phyloP scores from a whole-genome alignment of 768 basidiomycete genomes.

The Pleurotus pulmonarius region DNA sequence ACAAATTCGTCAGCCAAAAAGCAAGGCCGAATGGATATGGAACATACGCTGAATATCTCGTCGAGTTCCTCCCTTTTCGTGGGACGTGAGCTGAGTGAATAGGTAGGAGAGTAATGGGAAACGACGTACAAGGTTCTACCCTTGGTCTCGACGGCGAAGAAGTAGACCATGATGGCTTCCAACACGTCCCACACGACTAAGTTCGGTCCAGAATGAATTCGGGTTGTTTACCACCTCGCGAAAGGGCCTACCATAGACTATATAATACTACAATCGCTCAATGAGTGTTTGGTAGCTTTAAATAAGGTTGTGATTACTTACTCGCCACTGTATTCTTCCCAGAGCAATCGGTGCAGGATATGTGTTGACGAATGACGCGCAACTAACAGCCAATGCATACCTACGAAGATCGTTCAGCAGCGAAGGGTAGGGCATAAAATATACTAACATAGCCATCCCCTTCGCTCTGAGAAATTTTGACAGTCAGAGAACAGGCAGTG shows the following conservation, averaged over 20 bases:
- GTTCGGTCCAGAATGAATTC: neutral
- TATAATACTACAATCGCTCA: conserved; percentile 23
- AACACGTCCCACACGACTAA: conserved; percentile 35
- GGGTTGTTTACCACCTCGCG: no score
- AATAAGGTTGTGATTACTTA: conserved; percentile 12
- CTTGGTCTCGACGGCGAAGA: conserved; percentile 39
- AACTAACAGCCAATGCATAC: conserved; percentile 39
- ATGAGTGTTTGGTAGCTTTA: neutral
- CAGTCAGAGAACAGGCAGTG: neutral
- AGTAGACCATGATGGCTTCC: conserved; percentile 31
- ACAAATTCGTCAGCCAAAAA: neutral
- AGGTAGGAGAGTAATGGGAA: neutral
- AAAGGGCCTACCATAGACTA: conserved; percentile 22
- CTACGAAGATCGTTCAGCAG: conserved; percentile 13
- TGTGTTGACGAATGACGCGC: conserved; percentile 44
- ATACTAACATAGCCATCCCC: conserved; percentile 53
- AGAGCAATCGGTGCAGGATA: conserved; percentile 42
- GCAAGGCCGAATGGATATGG: neutral
- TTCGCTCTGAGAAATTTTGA: conserved; percentile 36
- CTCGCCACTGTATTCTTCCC: conserved; percentile 30
- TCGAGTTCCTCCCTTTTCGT: conserved; percentile 36
- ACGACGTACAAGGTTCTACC: conserved; percentile 36
- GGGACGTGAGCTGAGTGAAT: neutral
- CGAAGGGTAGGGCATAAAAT: no score
- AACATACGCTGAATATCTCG: conserved; percentile 34